Evolutionary conservation across 164 flowering plant species (phyloP), one percentile per base, ranked within the genome.

Genomic region (Vitis rupestris): DNA sequence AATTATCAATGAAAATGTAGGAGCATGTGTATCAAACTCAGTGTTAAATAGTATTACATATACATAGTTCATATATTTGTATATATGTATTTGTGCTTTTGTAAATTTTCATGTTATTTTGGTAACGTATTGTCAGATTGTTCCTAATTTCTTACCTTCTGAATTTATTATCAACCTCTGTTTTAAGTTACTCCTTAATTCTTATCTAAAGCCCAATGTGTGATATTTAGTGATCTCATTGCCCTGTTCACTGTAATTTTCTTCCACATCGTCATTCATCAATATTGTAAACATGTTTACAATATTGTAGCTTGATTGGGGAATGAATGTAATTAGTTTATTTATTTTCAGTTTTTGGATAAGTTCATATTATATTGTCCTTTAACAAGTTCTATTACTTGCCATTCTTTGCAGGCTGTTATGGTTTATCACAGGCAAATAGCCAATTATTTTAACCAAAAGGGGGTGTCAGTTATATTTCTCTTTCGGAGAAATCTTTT

Each of bases 401-500:
- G 44, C 44, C 44, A 53, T 13, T 53, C 15, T 53, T 53, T 53
- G 13, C 49, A 61, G 72, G 72, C 54, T 13, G 14, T 61, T 0
- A 69, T 59, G 64, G 58, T 47, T 29, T 23, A 69, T 30, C 72
- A 59, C 10, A 31, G 49, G 61, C 65, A 69, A 23, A 69, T 69
- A 9, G 65, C 50, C 0, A 23, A 69, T 16, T 51, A 69, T 52
- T 69, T 69, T 63, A 69, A 59, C 50, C 10, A 12, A 14, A 59
- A 29, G 57, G 72, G 72, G 61, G 72, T 69, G 50, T 61, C 55
- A 15, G 58, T 31, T 3, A 69, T 69, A 49, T 61, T 50, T 47
- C 50, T 69, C 49, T 69, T 69, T 23, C 31, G 72, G 19, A 69
- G 72, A 52, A 69, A 69, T 53, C 16, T 60, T 15, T 27, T 69